Conservation (phyloP, 2,329 filamentous ascomycete species). For the Fusarium sp. region DNA sequence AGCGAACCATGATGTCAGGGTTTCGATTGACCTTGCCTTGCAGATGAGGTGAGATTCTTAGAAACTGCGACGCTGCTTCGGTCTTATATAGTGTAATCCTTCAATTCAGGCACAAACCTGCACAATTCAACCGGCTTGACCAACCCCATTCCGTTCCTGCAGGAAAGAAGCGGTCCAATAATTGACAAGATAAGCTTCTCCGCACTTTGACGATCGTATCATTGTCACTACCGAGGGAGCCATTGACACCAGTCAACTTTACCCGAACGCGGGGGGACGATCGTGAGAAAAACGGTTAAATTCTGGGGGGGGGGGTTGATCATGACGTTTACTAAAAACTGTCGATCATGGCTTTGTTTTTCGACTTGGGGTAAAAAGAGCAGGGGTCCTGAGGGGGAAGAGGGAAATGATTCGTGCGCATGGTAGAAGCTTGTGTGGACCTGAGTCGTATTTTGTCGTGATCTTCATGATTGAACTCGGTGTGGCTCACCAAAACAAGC, state of each 20-base stretch:
- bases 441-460: slow-evolving; percentile 2
- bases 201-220: slow-evolving; percentile 24
- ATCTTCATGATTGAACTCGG: slow-evolving; percentile 12
- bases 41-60: background rate
- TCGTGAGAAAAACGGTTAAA: slow-evolving; percentile 5
- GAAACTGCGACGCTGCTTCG: background rate
- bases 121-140: background rate
- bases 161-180: slow-evolving; percentile 30
- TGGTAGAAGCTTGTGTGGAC: slow-evolving; percentile 7
- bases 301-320: slow-evolving; percentile 20
- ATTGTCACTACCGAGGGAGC: background rate
- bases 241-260: slow-evolving; percentile 6
- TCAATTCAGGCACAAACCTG: background rate
- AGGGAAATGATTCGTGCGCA: slow-evolving; percentile 24
- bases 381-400: background rate
- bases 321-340: slow-evolving; percentile 18
- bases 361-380: slow-evolving; percentile 3
- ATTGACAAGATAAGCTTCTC: slow-evolving; percentile 1
- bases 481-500: background rate
- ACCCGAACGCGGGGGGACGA: slow-evolving; percentile 17
- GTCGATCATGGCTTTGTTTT: slow-evolving; percentile 13
- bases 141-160: background rate
- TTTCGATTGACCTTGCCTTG: background rate
- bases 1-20: slow-evolving; percentile 23
- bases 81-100: background rate